Evolutionary conservation across 2,329 filamentous ascomycete species (phyloP), one percentile per base, ranked within the genome.

Genomic region (Elsinoe fawcettii): DNA sequence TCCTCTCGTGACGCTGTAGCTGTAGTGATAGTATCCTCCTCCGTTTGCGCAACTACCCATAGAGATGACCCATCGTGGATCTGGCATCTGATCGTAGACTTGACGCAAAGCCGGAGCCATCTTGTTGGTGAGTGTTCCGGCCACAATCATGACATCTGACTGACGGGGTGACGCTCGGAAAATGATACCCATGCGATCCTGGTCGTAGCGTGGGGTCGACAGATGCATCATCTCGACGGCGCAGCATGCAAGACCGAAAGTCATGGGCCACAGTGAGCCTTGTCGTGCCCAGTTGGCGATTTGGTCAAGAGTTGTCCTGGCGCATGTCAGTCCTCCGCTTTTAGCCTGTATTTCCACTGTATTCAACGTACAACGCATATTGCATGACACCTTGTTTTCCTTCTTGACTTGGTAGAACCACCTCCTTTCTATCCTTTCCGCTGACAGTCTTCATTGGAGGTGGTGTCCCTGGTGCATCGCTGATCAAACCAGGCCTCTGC

Each of bases 161-260:
- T 95, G 89, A 62, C 89, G 85, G 1, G 89, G 89, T 12, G 88
- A 92, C 59, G 88, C 89, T 65, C 89, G 85, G 81, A 93, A 95
- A 70, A 95, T 93, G 70, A 95, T 93, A 62, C 90, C 89, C 59
- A 92, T 78, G 34, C 90, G 83, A 74, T 95, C 89, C 70, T 93
- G 88, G 68, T 95, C 89, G 81, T 95, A 93, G 34, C 89, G 86
- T 12, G 89, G 89, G 60, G 88, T 90, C 30, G 88, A 93, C 18
- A 90, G 79, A 71, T 91, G 87, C 89, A 95, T 95, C 89, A 95
- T 95, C 71, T 95, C 89, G 69, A 95, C 76, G 72, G 87, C 88
- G 73, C 89, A 95, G 80, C 89, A 95, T 67, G 89, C 89, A 51
- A 93, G 85, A 54, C 86, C 89, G 70, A 95, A 95, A 51, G 87